Conservation (phyloP, 1,139 yeast species). For the Geotrichum phurueaensis region DNA sequence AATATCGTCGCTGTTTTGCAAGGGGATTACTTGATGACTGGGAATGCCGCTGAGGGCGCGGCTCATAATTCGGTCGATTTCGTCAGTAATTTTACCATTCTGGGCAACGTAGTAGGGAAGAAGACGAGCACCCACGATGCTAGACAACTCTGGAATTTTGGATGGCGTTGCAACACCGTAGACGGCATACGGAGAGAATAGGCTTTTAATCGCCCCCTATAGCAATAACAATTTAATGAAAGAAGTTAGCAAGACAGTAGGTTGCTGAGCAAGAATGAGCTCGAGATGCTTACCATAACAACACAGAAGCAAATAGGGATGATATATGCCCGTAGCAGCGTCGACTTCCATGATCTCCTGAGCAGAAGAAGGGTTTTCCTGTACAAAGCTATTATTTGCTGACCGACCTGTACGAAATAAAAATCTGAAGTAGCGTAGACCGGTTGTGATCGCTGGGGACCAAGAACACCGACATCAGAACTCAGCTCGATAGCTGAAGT, state of each 20-base stretch:
- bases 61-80: slow-evolving; percentile 29
- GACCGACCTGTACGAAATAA: background rate
- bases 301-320: slow-evolving; percentile 33
- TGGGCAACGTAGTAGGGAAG: slow-evolving; percentile 31
- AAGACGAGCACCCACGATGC: slow-evolving; percentile 26
- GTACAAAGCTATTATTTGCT: slow-evolving; percentile 23
- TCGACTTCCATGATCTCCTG: slow-evolving; percentile 31
- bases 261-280: slow-evolving; percentile 4
- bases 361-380: slow-evolving; percentile 28
- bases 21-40: slow-evolving; percentile 24
- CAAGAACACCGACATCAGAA: background rate
- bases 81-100: slow-evolving; percentile 24
- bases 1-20: slow-evolving; percentile 27
- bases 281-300: slow-evolving; percentile 29
- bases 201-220: slow-evolving; percentile 31
- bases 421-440: background rate
- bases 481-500: background rate
- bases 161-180: slow-evolving; percentile 33
- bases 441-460: background rate
- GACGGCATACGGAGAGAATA: slow-evolving; percentile 30
- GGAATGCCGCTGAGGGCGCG: slow-evolving; percentile 32
- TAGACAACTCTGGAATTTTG: slow-evolving; percentile 24
- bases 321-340: slow-evolving; percentile 30
- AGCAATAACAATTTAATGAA: background rate
- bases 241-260: background rate